Conservation (phyloP, 345 rosid genomes). For the Gossypium mustelinum region DNA sequence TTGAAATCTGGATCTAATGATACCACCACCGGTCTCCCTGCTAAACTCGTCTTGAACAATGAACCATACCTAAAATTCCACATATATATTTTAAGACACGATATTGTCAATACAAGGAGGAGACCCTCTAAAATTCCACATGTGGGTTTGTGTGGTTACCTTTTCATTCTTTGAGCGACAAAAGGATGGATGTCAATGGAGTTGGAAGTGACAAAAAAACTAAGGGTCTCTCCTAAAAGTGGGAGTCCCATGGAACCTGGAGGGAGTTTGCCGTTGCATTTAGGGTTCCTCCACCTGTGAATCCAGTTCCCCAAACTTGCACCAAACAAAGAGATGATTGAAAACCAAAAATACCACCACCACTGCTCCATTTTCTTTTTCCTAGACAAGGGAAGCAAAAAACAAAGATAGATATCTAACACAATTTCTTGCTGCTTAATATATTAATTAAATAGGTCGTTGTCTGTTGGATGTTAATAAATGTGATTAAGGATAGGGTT, state of each 20-base stretch:
- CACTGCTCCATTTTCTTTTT: neutral
- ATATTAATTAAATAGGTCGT: too few relatives aligned
- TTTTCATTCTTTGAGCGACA: neutral
- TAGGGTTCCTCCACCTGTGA: slow-evolving; percentile 18
- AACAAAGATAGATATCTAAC: too few relatives aligned
- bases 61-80: slow-evolving; percentile 15
- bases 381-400: too few relatives aligned
- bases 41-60: slow-evolving; percentile 21
- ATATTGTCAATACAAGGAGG: too few relatives aligned
- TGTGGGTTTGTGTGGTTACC: neutral
- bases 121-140: neutral
- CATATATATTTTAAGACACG: too few relatives aligned
- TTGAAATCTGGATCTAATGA: slow-evolving; percentile 17
- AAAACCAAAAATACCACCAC: neutral
- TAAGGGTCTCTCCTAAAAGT: slow-evolving; percentile 20
- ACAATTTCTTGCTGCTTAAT: too few relatives aligned
- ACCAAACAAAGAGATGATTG: neutral
- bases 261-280: slow-evolving; percentile 14
- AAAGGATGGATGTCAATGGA: slow-evolving; percentile 14
- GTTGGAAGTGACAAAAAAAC: slow-evolving; percentile 5
- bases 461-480: too few relatives aligned
- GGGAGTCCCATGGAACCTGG: slow-evolving; percentile 23
- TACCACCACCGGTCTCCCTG: slow-evolving; percentile 13
- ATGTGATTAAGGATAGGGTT: too few relatives aligned
- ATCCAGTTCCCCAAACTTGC: slow-evolving; percentile 1